Base-by-base conservation (phyloP, 345 rosid genomes). In the Ceriops tagal region DNA sequence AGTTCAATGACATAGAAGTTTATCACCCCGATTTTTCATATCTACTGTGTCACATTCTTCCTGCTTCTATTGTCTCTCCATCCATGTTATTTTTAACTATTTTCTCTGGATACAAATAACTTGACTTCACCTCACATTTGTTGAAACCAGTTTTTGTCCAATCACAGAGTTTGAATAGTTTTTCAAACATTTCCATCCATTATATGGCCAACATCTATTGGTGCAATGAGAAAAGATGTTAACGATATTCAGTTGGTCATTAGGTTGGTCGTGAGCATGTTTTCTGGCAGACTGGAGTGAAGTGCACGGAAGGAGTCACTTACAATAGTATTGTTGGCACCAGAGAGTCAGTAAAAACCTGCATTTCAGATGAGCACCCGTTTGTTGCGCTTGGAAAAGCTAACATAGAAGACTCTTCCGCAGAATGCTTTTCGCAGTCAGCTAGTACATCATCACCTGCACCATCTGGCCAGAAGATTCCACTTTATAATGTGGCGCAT, bases 401-500 rank as follows among this genome's bases (percentile, higher is more conserved):
- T 56, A 77, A 56, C 34, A 30, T 13, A 22, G 77, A 71, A 8
- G 35, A 46, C 27, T 73, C 69, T 26, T 16, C 58, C 51, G 32
- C 22, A 3, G 71, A 64, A 52, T 10, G 7, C 35, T 64, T 70
- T 21, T 60, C 69, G 26, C 65, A 70, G 46, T 69, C 53, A 74
- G 8, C 55, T 5, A 56, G 61, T 52, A 51, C 57, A 53, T 76
- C 57, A 53, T 76, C 77, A 55, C 88, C 97, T 65, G 93, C 88
- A 70, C 87, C 85, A 7, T 60, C 80, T 10, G 81, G 88, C 56
- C 79, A 74, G 73, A 86, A 79, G 82, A 79, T 91, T 73, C 81
- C 83, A 7, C 91, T 93, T 27, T 91, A 88, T 79, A 61, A 70
- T 35, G 81, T 89, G 31, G 95, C 93, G 47, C 97, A 93, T 67